Conservation (phyloP, 768 basidiomycete genomes). For the Sporobolomyces phaffii region DNA sequence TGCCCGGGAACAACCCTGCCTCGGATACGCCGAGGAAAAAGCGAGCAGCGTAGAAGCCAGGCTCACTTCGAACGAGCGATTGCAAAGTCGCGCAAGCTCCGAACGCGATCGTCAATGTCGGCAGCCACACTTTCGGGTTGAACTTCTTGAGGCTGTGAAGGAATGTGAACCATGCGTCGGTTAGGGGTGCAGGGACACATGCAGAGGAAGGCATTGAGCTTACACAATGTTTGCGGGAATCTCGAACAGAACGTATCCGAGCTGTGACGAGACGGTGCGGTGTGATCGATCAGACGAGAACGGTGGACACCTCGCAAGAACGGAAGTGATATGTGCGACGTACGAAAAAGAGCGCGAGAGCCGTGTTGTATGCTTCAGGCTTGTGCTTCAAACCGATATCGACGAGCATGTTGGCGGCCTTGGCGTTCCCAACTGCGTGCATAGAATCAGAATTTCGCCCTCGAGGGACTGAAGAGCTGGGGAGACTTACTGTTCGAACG, state of each 20-base stretch:
- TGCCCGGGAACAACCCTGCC: background rate
- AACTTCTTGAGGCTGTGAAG: slow-evolving; percentile 52
- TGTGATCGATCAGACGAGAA: no score
- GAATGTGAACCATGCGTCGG: no score
- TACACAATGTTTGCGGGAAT: slow-evolving; percentile 28
- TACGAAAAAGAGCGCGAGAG: slow-evolving; percentile 11
- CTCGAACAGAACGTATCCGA: slow-evolving; percentile 32
- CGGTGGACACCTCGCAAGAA: no score
- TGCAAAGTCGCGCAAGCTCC: slow-evolving; percentile 50
- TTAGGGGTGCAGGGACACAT: no score
- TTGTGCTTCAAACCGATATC: slow-evolving; percentile 20
- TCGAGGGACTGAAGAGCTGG: background rate
- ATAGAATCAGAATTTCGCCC: background rate
- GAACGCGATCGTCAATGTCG: slow-evolving; percentile 53
- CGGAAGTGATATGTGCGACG: no score
- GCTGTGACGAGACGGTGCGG: background rate
- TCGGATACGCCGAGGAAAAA: slow-evolving; percentile 42
- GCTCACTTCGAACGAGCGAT: slow-evolving; percentile 56
- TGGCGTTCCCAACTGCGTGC: slow-evolving; percentile 26
- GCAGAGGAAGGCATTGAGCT: no score
- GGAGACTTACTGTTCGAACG: slow-evolving; percentile 4
- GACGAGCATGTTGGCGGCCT: slow-evolving; percentile 14
- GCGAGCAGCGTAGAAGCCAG: slow-evolving; percentile 52
- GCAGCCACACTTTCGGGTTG: slow-evolving; percentile 59
- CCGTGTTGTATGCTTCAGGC: slow-evolving; percentile 19